phyloP scores from a whole-genome alignment of 768 basidiomycete species.

The Pleurotus cornucopiae region DNA sequence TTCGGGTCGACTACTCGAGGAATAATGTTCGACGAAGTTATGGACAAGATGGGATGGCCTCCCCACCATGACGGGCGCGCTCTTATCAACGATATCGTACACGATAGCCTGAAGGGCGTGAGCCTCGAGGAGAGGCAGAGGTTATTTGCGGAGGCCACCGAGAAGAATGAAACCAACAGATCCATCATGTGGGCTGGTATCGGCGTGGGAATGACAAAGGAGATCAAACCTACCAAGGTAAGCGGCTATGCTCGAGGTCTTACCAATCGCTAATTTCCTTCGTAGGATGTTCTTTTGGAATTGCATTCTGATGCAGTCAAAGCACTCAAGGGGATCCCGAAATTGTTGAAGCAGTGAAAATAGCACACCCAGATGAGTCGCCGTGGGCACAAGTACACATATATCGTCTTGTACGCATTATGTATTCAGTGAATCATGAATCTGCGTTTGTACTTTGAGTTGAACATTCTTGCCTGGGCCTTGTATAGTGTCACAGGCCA shows the following conservation, averaged over 20 bases:
- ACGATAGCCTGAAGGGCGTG: slow-evolving; percentile 24
- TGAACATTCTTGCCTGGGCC: too few relatives aligned
- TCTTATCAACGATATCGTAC: slow-evolving; percentile 30
- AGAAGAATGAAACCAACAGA: slow-evolving; percentile 23
- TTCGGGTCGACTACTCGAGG: slow-evolving; percentile 31
- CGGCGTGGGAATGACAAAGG: slow-evolving; percentile 31
- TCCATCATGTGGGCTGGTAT: slow-evolving; percentile 40
- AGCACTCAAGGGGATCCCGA: neutral
- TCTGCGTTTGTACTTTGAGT: too few relatives aligned
- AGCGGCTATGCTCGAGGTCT: neutral
- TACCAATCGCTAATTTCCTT: neutral
- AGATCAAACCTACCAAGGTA: slow-evolving; percentile 11
- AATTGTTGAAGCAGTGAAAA: neutral
- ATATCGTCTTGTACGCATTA: too few relatives aligned
- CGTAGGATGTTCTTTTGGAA: slow-evolving; percentile 2
- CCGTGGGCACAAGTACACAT: neutral
- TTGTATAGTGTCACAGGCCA: too few relatives aligned
- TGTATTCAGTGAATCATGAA: neutral
- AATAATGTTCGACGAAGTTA: slow-evolving; percentile 34
- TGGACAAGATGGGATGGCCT: slow-evolving; percentile 36
- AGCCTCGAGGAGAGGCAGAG: slow-evolving; percentile 21
- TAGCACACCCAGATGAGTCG: neutral
- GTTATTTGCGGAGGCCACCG: slow-evolving; percentile 23
- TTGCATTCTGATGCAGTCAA: slow-evolving; percentile 1
- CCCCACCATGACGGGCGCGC: slow-evolving; percentile 36